Percentiles rank a stretch among this genome's conserved stretches.
Evolutionary conservation across 2,329 filamentous ascomycete genomes (phyloP).

Genomic region (Dactylonectria macrodidyma): DNA sequence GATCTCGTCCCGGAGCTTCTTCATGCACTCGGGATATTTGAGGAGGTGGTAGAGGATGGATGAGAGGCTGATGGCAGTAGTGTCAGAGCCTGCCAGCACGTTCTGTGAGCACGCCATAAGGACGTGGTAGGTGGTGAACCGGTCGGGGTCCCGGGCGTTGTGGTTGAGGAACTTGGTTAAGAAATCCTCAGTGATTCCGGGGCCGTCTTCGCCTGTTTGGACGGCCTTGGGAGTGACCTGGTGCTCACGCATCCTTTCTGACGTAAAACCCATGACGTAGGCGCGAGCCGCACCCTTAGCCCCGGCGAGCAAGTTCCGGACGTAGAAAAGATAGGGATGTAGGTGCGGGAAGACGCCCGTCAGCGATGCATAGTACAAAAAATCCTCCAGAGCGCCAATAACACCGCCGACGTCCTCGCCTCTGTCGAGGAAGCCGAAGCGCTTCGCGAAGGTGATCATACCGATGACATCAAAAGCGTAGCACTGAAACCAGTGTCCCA

Average conservation of each 20-base stretch:
- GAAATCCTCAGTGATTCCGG: no score
- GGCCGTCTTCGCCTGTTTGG: no score
- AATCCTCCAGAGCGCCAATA: conserved; percentile 27
- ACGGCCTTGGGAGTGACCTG: no score
- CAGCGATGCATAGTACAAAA: conserved; percentile 19
- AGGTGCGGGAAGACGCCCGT: conserved; percentile 22
- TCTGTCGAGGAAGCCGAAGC: conserved; percentile 29
- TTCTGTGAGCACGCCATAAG: no score
- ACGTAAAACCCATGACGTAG: no score
- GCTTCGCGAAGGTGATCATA: conserved; percentile 35
- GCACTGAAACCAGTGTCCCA: conserved; percentile 37
- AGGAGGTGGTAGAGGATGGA: neutral
- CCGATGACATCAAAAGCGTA: conserved; percentile 38
- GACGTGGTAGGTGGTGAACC: no score
- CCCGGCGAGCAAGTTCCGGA: conserved; percentile 28
- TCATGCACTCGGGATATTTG: neutral
- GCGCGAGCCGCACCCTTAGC: conserved; percentile 15
- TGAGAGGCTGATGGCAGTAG: neutral
- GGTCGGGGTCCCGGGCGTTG: no score
- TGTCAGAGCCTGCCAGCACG: neutral
- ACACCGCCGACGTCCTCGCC: conserved; percentile 31
- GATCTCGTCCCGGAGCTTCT: neutral
- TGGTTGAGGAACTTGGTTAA: no score
- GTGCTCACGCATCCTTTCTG: no score
- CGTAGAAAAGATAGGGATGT: conserved; percentile 9